A percentile compares a stretch with the other conserved stretches of the same genome.
These are phyloP conservation scores for Tetracentron sinense DNA, from an alignment of 164 flowering plant species.

Conservation along the genomic window DNA sequence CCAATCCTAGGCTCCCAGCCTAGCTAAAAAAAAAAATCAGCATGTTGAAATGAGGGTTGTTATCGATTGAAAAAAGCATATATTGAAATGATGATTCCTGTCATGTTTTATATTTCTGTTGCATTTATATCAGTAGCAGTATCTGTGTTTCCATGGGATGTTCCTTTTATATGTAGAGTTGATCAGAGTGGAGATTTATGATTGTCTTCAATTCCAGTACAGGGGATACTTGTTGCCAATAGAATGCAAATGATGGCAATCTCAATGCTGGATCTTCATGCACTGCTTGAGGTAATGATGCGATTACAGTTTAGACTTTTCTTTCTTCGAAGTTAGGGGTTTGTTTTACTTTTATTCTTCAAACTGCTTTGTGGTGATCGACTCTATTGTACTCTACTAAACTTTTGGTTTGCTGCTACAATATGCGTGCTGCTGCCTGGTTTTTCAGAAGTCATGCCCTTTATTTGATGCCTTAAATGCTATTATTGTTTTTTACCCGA, in stretches of 20 bases:
- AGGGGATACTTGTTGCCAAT: conserved; percentile 28
- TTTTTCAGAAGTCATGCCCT: background rate
- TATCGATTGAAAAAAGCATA: background rate
- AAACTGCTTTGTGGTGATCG: background rate
- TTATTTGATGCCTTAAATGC: background rate
- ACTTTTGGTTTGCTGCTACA: background rate
- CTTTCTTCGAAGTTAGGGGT: background rate
- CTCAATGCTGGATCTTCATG: conserved; percentile 28
- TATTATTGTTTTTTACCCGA: background rate
- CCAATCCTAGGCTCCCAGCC: too few relatives aligned
- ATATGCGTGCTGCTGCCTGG: background rate
- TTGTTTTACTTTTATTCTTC: background rate
- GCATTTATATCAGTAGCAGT: background rate
- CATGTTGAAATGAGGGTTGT: too few relatives aligned
- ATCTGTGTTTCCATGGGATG: background rate
- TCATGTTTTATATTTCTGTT: background rate
- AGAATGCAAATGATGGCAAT: conserved; percentile 21
- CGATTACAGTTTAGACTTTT: background rate
- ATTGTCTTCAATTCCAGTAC: conserved; percentile 23
- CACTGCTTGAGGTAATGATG: conserved; percentile 22
- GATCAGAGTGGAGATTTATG: conserved; percentile 10
- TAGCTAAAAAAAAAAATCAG: too few relatives aligned
- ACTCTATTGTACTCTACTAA: too few relatives aligned
- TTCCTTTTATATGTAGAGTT: background rate
- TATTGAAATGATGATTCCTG: background rate